Conservation (phyloP, 2,329 filamentous ascomycete genomes). For the Aspergillus pseudonomiae region DNA sequence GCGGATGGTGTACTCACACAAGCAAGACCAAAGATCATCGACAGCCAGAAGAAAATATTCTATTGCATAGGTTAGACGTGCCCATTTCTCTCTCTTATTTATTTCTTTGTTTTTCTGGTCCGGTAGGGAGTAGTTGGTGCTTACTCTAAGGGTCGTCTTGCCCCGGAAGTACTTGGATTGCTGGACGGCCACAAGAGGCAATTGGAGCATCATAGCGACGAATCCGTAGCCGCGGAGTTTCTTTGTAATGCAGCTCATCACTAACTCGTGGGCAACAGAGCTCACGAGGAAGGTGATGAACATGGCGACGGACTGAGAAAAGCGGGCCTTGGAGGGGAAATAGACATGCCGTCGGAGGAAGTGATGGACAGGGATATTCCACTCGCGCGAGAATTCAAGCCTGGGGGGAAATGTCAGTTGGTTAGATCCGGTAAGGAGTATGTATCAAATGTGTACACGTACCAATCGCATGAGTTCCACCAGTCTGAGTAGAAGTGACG, state of each 20-base stretch:
- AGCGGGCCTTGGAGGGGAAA: conserved; percentile 73
- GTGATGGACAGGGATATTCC: conserved; percentile 97
- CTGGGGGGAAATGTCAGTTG: conserved; percentile 35
- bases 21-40: conserved; percentile 84
- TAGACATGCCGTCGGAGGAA: conserved; percentile 96
- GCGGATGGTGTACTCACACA: conserved; percentile 61
- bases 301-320: conserved; percentile 77
- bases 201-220: conserved; percentile 91
- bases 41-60: conserved; percentile 88
- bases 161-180: conserved; percentile 75
- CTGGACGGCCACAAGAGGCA: conserved; percentile 93
- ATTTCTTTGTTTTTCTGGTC: background rate
- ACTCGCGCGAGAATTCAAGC: conserved; percentile 94
- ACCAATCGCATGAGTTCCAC: conserved; percentile 64
- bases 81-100: background rate
- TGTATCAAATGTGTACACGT: conserved; percentile 12
- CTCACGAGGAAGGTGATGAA: conserved; percentile 90
- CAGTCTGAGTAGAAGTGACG: conserved; percentile 85
- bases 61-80: conserved; percentile 22
- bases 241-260: conserved; percentile 98
- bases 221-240: conserved; percentile 95
- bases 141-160: conserved; percentile 72
- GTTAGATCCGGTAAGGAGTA: background rate
- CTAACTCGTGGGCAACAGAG: conserved; percentile 86
- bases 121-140: conserved; percentile 13